phyloP scores from a whole-genome alignment of 2,329 filamentous ascomycete genomes.

The Pyrenophora seminiperda region DNA sequence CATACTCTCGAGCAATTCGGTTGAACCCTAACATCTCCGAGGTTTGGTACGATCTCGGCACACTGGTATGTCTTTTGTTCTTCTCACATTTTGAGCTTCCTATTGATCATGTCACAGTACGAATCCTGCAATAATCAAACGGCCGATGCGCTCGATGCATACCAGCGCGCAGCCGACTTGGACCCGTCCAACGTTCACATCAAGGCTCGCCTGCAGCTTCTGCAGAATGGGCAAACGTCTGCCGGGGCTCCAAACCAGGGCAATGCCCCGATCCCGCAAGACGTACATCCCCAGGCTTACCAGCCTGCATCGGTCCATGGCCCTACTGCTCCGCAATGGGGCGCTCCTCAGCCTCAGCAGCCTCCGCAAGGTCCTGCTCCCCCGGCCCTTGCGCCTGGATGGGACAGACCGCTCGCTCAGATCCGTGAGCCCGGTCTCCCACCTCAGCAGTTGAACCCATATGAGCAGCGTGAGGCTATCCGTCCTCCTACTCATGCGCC shows the following conservation, averaged over 20 bases:
- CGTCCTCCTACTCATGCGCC: conserved; percentile 68
- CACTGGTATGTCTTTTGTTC: conserved; percentile 69
- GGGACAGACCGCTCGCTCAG: conserved; percentile 71
- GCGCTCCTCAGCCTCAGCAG: conserved; percentile 70
- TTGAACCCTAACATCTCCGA: conserved; percentile 98
- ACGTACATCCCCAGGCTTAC: conserved; percentile 94
- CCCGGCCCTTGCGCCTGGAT: conserved; percentile 60
- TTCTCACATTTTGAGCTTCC: not conserved
- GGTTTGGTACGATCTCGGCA: conserved; percentile 98
- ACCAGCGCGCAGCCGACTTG: conserved; percentile 90
- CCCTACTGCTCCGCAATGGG: conserved; percentile 88
- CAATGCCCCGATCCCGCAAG: conserved; percentile 85
- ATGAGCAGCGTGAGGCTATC: conserved; percentile 76
- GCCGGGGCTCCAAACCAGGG: conserved; percentile 73
- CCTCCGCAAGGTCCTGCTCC: conserved; percentile 69
- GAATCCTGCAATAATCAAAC: conserved; percentile 99
- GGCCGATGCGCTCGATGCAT: conserved; percentile 92
- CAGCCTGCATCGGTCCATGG: conserved; percentile 81
- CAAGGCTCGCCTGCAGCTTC: conserved; percentile 87
- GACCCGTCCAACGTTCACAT: conserved; percentile 94
- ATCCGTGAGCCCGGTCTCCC: conserved; percentile 68
- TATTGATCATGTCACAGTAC: conserved; percentile 64
- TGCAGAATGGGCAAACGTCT: conserved; percentile 76
- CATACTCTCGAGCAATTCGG: conserved; percentile 94
- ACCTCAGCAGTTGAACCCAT: conserved; percentile 78